These are phyloP conservation scores for Niebla homalea DNA, from an alignment of 495 filamentous ascomycete genomes.

Conservation along the genomic window DNA sequence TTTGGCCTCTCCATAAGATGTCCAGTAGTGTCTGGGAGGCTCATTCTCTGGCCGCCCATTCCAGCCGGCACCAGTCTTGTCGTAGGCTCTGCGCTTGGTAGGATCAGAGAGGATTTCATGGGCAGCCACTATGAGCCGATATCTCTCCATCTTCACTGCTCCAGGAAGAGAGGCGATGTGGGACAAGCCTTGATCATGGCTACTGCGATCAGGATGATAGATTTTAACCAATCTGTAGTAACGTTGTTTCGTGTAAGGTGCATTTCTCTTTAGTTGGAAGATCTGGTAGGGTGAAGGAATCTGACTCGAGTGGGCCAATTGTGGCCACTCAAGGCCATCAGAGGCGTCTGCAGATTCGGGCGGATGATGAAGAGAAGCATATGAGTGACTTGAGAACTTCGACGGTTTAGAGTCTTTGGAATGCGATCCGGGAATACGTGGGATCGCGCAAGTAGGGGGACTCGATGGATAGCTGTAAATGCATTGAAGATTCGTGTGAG, in stretches of 20 bases:
- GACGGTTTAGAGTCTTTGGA: background rate
- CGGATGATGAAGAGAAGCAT: conserved; percentile 2
- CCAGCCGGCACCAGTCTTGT: conserved; percentile 74
- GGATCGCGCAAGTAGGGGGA: background rate
- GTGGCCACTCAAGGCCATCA: conserved; percentile 18
- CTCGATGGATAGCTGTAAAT: conserved; percentile 1
- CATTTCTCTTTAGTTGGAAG: conserved; percentile 46
- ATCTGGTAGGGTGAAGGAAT: conserved; percentile 87
- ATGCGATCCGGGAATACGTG: background rate
- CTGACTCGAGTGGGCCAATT: conserved; percentile 19
- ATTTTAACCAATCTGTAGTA: conserved; percentile 89
- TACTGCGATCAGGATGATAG: conserved; percentile 78
- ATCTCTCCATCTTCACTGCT: conserved; percentile 62
- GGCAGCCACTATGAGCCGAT: conserved; percentile 72
- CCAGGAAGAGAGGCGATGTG: conserved; percentile 28
- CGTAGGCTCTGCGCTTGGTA: conserved; percentile 63
- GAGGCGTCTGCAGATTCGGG: background rate
- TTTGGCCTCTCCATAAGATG: conserved; percentile 20
- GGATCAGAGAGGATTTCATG: conserved; percentile 86
- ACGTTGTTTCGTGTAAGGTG: conserved; percentile 64
- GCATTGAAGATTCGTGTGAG: conserved; percentile 8
- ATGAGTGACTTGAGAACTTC: background rate
- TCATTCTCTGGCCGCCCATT: conserved; percentile 28
- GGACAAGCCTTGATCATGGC: conserved; percentile 35
- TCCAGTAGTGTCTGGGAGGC: conserved; percentile 13